Evolutionary conservation across 2,329 filamentous ascomycete species (phyloP).

Genomic region (Cladosporium austrohemisphaericum): DNA sequence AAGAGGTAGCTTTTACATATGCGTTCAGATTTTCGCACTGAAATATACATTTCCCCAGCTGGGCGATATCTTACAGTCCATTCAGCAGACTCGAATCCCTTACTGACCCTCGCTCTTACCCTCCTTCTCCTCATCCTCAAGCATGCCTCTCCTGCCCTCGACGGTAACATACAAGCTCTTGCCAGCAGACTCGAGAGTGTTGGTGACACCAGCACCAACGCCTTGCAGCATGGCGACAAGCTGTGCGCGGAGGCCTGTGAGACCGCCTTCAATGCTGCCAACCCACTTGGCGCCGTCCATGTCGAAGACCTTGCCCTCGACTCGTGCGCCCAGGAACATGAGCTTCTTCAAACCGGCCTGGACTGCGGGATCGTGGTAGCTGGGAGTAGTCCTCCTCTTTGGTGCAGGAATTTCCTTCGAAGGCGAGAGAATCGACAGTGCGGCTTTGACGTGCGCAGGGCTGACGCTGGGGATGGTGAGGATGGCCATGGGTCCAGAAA

Average conservation of each 20-base stretch:
- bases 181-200: conserved; percentile 71
- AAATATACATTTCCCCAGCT: conserved; percentile 3
- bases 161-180: conserved; percentile 84
- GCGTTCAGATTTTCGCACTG: too few relatives aligned
- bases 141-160: conserved; percentile 72
- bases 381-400: conserved; percentile 68
- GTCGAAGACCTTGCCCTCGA: conserved; percentile 84
- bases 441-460: conserved; percentile 77
- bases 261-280: conserved; percentile 72
- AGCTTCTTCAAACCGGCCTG: conserved; percentile 84
- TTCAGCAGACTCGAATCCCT: neutral
- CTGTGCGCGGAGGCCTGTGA: conserved; percentile 76
- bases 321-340: conserved; percentile 76
- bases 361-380: conserved; percentile 74
- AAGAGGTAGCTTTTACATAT: too few relatives aligned
- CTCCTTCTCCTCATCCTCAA: conserved; percentile 65
- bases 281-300: conserved; percentile 66
- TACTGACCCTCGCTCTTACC: conserved; percentile 6
- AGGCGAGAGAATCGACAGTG: conserved; percentile 73
- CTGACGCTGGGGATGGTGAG: conserved; percentile 79
- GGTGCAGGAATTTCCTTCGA: conserved; percentile 73
- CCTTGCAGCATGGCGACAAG: conserved; percentile 77
- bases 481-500: conserved; percentile 76
- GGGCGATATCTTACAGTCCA: conserved; percentile 13
- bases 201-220: conserved; percentile 72